These are phyloP conservation scores for Gleditsia sinensis DNA, from an alignment of 306 rosid genomes.

Conservation along the genomic window DNA sequence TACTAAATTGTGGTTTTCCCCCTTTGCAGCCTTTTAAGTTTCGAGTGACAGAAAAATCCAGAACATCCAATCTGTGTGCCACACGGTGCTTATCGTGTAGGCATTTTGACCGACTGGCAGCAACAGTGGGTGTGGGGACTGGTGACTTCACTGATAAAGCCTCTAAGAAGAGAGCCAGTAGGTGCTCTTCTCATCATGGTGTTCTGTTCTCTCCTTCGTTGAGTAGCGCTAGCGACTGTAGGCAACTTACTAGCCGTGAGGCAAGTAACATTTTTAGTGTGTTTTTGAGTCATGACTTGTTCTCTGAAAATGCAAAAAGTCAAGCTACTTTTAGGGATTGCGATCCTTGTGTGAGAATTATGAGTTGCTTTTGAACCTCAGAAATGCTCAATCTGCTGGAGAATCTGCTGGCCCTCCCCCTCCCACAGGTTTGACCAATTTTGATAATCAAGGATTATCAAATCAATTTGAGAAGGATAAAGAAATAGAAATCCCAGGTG, in stretches of 20 bases:
- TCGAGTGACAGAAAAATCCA: conserved; percentile 31
- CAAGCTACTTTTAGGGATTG: conserved; percentile 20
- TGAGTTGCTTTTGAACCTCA: neutral
- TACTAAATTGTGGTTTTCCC: neutral
- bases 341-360: neutral
- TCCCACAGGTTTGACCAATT: conserved; percentile 6
- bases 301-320: conserved; percentile 19
- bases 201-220: conserved; percentile 14
- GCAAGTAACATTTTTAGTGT: conserved; percentile 19
- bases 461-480: conserved; percentile 20
- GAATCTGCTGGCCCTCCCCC: neutral
- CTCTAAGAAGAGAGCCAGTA: neutral
- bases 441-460: neutral
- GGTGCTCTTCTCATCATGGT: neutral
- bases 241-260: conserved; percentile 5
- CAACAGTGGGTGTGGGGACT: neutral
- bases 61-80: conserved; percentile 7
- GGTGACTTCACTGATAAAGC: conserved; percentile 16
- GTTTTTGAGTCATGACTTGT: neutral
- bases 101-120: conserved; percentile 40
- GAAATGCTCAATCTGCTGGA: neutral
- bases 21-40: conserved; percentile 9
- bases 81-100: conserved; percentile 4
- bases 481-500: conserved; percentile 4
- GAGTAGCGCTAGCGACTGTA: neutral